Evolutionary conservation across 192 early-diverging fungal species (phyloP), one percentile per base, ranked within the genome.

Genomic region (Dissophora ornata): DNA sequence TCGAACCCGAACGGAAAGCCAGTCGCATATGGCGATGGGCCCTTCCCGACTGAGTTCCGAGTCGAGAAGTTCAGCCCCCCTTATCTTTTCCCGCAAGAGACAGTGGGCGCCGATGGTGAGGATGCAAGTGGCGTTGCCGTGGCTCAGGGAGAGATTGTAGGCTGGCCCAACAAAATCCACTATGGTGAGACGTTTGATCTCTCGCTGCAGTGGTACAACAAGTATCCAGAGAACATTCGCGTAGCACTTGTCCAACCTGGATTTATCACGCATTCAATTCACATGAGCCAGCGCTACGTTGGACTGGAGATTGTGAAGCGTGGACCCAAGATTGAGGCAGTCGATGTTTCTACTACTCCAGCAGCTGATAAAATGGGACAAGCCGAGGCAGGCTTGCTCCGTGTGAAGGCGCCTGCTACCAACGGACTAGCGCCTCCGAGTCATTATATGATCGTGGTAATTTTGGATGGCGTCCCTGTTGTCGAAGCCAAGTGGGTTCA

Each of bases 221-320:
- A 21, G n/a, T 79, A 56, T 26, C 67, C 77, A 12, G 30, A 57
- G 28, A 45, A 61, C 5, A 53, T 85, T 38, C 49, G 65, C 13
- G 82, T 85, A 26, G 81, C 80, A n/a, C 36, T 85, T 12, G 57
- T 85, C 11, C 74, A 80, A 22, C 69, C 81, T 24, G 84, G 84
- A 7, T 85, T 85, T 41, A 82, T 80, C 29, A 85, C 84, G 1
- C 84, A 85, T 38, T 85, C 84, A 0, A 79, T 73, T 21, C 84
- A 85, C 32, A 85, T 85, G 84, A 81, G 79, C 28, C 84, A 85
- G 33, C 79, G 84, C 7, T 83, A 83, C 58, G 84, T 85, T 3
- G 71, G 62, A 10, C 57, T 82, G 2, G 51, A 79, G 30, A 47
- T 79, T 30, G 45, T 57, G 8, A 47, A 56, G 38, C 63, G 71